Evolutionary conservation across 768 basidiomycete species (phyloP).

Genomic region (Suillus americanus): DNA sequence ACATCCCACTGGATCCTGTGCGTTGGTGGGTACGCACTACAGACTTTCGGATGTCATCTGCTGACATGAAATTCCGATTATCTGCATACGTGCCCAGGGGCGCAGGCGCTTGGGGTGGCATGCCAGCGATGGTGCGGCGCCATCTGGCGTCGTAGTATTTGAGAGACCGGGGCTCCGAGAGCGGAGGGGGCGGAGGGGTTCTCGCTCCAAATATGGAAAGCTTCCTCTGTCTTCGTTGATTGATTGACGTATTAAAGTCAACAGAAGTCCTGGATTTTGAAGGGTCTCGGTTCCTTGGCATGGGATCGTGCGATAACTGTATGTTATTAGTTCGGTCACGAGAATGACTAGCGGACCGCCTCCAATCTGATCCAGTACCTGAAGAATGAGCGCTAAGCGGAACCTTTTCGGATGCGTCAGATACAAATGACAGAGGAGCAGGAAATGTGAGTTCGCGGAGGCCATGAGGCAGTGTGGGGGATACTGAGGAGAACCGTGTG

Average conservation of each 20-base stretch:
- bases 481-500: conserved; percentile 16
- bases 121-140: conserved; percentile 36
- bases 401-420: conserved; percentile 18
- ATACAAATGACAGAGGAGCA: conserved; percentile 59
- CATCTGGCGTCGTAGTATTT: conserved; percentile 49
- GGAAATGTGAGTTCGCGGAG: conserved; percentile 70
- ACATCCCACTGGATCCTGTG: conserved; percentile 43
- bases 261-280: conserved; percentile 3
- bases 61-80: conserved; percentile 33
- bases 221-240: conserved; percentile 17
- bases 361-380: conserved; percentile 4
- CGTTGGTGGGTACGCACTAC: conserved; percentile 39
- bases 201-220: conserved; percentile 40
- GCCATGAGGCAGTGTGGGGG: conserved; percentile 26
- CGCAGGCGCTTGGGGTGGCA: not conserved
- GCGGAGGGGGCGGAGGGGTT: conserved; percentile 43
- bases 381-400: conserved; percentile 11
- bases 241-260: conserved; percentile 11
- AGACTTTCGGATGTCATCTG: conserved; percentile 37
- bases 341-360: conserved; percentile 2
- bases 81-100: conserved; percentile 21
- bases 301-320: conserved; percentile 22
- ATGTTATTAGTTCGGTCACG: conserved; percentile 15
- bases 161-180: conserved; percentile 44
- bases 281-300: conserved; percentile 7